Percentiles rank a stretch among this genome's conserved stretches.
phyloP scores from a whole-genome alignment of 1,284 basidiomycete genomes.

The Chalciporus piperatoides region DNA sequence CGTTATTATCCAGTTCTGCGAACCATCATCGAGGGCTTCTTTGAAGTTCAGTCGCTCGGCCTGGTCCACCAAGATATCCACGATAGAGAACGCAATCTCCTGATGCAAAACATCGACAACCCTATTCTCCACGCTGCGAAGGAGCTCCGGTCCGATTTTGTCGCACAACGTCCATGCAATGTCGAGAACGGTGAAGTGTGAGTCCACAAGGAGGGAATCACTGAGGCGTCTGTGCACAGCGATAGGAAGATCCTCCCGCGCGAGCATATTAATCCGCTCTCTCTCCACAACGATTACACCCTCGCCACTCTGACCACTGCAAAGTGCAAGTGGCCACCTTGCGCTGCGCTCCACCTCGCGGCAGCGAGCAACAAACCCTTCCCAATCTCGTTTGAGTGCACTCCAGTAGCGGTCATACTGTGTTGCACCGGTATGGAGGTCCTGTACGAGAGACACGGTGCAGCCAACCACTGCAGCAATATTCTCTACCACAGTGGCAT shows the following conservation, averaged over 20 bases:
- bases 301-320: slow-evolving; percentile 44
- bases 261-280: slow-evolving; percentile 66
- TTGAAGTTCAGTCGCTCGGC: slow-evolving; percentile 48
- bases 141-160: slow-evolving; percentile 52
- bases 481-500: slow-evolving; percentile 68
- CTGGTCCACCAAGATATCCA: slow-evolving; percentile 69
- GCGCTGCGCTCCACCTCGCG: slow-evolving; percentile 83
- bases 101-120: slow-evolving; percentile 64
- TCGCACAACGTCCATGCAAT: slow-evolving; percentile 58
- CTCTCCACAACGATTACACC: slow-evolving; percentile 70
- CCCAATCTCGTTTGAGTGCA: slow-evolving; percentile 86
- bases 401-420: slow-evolving; percentile 80
- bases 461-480: slow-evolving; percentile 86
- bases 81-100: slow-evolving; percentile 69
- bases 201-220: slow-evolving; percentile 41
- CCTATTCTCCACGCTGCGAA: slow-evolving; percentile 54
- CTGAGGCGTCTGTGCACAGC: slow-evolving; percentile 49
- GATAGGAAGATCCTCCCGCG: slow-evolving; percentile 66
- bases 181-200: slow-evolving; percentile 51
- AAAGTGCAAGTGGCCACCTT: slow-evolving; percentile 76
- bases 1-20: slow-evolving; percentile 55
- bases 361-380: slow-evolving; percentile 86
- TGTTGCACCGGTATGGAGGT: slow-evolving; percentile 74
- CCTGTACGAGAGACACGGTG: slow-evolving; percentile 69
- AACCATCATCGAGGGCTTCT: slow-evolving; percentile 54